Evolutionary conservation across 2,329 filamentous ascomycete genomes (phyloP), one percentile per base, ranked within the genome.

Genomic region (Trichoderma koningiopsis): DNA sequence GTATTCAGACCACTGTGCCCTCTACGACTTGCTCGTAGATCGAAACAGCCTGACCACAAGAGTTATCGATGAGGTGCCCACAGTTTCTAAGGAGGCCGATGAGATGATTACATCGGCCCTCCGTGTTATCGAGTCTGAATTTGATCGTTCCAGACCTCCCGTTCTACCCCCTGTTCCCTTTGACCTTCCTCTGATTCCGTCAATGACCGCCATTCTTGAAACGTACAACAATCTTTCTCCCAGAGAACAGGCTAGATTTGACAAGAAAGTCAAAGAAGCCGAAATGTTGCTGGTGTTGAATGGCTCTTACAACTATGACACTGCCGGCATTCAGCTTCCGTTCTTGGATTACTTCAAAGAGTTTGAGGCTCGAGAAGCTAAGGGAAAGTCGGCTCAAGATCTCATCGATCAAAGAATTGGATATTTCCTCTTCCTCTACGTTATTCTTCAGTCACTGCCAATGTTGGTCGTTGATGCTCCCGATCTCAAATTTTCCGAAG

Each of bases 81-180:
- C 84, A 22, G 84, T 88, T 27, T 85, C 85, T 1, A 83, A 85
- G 1, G 86, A 86, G 24, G 82, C 86, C 19, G 83, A 86, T 27
- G 88, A 91, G 71, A 86, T 91, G 29, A 85, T 88, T 13, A 84
- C 88, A 31, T 86, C 89, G 49, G 93, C 92, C 2, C 83, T 98
- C 57, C 89, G 95, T 66, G 90, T 89, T 71, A 87, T 97, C 14
- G 85, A 97, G 72, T 90, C 88, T 73, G 95, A 98, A 80, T 97
- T 94, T 76, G 96, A 99, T 77, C 89, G 91, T 70, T 95, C 92
- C 10, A 92, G 91, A 16, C 93, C 95, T 1, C 96, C 96, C 0
- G 94, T 98, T 0, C 88, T 95, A 70, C 96, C 96, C 0, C 93
- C 95, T 0, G 89, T 98, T 68, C 95, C 96, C 0, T 98, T 95